Evolutionary conservation across 805 yeast genomes (phyloP), one percentile per base, ranked within the genome.

Genomic region (Yamadazyma nakazawae): DNA sequence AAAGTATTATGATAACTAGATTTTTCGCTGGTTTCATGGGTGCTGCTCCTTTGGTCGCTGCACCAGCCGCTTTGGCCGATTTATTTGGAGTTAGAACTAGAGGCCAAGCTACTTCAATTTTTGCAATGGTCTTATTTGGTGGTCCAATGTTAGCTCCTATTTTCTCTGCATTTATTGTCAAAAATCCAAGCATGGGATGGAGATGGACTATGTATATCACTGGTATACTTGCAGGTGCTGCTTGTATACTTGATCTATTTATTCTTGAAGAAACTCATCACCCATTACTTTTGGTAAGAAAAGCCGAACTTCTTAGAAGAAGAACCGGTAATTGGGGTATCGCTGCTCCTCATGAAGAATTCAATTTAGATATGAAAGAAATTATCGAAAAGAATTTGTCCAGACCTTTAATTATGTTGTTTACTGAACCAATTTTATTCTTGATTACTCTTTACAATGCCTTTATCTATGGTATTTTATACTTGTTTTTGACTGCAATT

Each of bases 91-190:
- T 81, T 48, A 62, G 62, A 32, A 60, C 73, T 19, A 79, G 97
- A 67, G 97, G 97, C 55, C 77, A 75, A 42, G 95, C 96, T 16
- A 73, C 88, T 55, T 72, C 84, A 9, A 52, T 84, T 14, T 90
- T 89, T 57, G 74, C 88, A 1, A 75, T 86, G 69, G 80, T 84
- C 39, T 88, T 88, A 31, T 85, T 87, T 48, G 73, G 71, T 54
- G 94, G 95, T 48, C 97, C 97, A 17, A 75, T 88, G 70, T 46
- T 85, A 32, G 92, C 92, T 0, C 97, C 97, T 14, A 81, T 90
- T 48, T 55, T 81, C 43, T 67, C 71, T 36, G 72, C 66, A 5
- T 67, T 67, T 45, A 70, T 72, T 37, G 72, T 75, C 14, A 67
- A 66, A 39, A 63, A 67, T 34, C 55, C 56, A 21, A 61, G 51